Evolutionary conservation across 2,329 filamentous ascomycete genomes (phyloP).

Genomic region (Microthyrium microscopicum): DNA sequence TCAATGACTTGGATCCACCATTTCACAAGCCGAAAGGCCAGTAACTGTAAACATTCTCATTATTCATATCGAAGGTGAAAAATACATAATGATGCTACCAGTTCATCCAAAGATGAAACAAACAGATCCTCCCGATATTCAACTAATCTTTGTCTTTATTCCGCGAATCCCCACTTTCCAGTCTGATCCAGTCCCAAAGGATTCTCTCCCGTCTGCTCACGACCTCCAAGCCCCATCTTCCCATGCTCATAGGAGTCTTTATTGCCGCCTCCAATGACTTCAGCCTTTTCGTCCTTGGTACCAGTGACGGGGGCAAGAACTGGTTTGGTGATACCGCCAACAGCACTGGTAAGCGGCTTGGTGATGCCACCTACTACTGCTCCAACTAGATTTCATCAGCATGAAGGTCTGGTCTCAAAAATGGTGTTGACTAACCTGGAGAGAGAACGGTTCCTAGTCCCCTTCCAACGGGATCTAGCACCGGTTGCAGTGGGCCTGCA

Average conservation of each 20-base stretch:
- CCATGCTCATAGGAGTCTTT: conserved; percentile 20
- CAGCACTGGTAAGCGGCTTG: conserved; percentile 18
- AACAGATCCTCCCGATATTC: no score
- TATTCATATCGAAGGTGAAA: no score
- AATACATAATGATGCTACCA: no score
- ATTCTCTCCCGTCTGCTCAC: conserved; percentile 23
- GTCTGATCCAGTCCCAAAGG: conserved; percentile 23
- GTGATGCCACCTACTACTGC: conserved; percentile 21
- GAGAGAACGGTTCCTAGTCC: conserved; percentile 21
- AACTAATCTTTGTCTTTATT: no score
- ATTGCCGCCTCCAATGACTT: conserved; percentile 23
- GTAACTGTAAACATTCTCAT: no score
- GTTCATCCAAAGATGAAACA: no score
- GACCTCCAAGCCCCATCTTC: conserved; percentile 21
- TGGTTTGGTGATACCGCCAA: conserved; percentile 21
- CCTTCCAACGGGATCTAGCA: conserved; percentile 15
- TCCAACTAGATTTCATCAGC: conserved; percentile 21
- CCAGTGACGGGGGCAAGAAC: conserved; percentile 20
- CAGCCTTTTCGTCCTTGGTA: conserved; percentile 18
- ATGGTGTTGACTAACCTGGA: no score
- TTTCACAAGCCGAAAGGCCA: no score
- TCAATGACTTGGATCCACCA: no score
- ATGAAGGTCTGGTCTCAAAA: background rate
- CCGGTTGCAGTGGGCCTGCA: conserved; percentile 10
- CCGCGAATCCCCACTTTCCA: conserved; percentile 20